Base-by-base conservation (phyloP, 2,329 filamentous ascomycete species). In the Xylariales sp. region DNA sequence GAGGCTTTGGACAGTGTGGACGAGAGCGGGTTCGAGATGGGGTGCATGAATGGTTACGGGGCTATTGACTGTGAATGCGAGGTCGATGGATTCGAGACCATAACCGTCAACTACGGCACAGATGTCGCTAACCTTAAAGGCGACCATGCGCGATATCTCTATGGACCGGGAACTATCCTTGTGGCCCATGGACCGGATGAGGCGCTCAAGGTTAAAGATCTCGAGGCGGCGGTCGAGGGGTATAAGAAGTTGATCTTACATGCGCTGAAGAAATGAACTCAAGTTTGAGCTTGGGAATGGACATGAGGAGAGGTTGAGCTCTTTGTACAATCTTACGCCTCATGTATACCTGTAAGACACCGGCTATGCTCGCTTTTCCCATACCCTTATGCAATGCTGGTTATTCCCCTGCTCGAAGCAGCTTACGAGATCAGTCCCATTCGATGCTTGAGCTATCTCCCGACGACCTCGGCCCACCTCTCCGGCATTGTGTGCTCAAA, bases 71-170 rank as follows among this genome's bases (percentile, higher is more conserved):
- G 88, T 48, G 78, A 91, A 54, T 84, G 82, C 46, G 86, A 94
- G 55, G 82, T 96, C 5, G 76, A 86, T n/a, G 90, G 86, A 0
- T 96, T 97, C 48, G 81, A 93, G n/a, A 82, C 77, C 0, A 80
- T 85, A 37, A 82, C 86, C 0, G 87, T 90, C 33, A 96, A 95
- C 60, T 97, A 97, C 57, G 91, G 90, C 9, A 97, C 93, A 1
- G 91, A 97, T 62, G 82, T 96, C 16, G 86, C 89, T 2, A 82
- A 88, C 53, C 63, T 95, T 32, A 64, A 78, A 22, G 80, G 87
- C 9, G 71, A 82, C 40, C 80, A 88, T 49, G 81, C 72, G 8
- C 73, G 73, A 43, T 85, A 84, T 52, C 66, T 85, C 11, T 85
- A 84, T 56, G 81, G 81, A 0, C 81, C 81, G 0, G 81, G 81